Evolutionary conservation across 176 grass and related monocot genomes (phyloP), one percentile per base, ranked within the genome.

Genomic region (Tillandsia fasciculata): DNA sequence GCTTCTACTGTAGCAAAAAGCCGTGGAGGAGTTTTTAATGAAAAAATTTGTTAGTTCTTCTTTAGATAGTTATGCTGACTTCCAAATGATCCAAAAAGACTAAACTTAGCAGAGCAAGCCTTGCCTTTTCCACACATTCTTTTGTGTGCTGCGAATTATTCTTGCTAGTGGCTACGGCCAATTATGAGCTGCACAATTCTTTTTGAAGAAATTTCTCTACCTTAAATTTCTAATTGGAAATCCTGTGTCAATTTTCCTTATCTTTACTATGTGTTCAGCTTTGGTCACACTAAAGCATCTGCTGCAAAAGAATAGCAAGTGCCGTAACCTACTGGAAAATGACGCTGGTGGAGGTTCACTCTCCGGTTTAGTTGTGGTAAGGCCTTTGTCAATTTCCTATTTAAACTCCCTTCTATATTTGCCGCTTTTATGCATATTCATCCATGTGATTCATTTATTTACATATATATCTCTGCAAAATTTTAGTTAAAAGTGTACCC

Each of bases 271-370:
- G 33, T 6, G 3, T 88, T 74, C 79, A 92, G 88, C 88, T 10
- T 79, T 96, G 61, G 72, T 91, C 70, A 92, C 88, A 71, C 52
- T 96, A 65, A 96, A 84, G 76, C 92, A 92, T 89, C 92, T 92
- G 26, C 72, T 92, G 49, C 86, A 89, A 81, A 96, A 89, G 79
- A 92, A 92, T 81, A 83, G 79, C 61, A 92, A 92, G 77, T 94
- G 94, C 72, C 74, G 89, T 18, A 90, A 87, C 78, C 82, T 99
- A 80, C 80, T 93, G 75, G 90, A 99, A 71, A 96, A 99, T 77
- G 94, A 99, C 80, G 81, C 84, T 82, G 87, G 94, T 67, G 90
- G 94, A 0, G 94, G 94, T 70, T 99, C 90, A 51, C 54, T 99
- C 14, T 90, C 90, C 77, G 81, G 86, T 77, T 84, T 99, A 78